These are phyloP conservation scores for Sclerotinia subarctica DNA, from an alignment of 2,329 filamentous ascomycete genomes.

Conservation along the genomic window DNA sequence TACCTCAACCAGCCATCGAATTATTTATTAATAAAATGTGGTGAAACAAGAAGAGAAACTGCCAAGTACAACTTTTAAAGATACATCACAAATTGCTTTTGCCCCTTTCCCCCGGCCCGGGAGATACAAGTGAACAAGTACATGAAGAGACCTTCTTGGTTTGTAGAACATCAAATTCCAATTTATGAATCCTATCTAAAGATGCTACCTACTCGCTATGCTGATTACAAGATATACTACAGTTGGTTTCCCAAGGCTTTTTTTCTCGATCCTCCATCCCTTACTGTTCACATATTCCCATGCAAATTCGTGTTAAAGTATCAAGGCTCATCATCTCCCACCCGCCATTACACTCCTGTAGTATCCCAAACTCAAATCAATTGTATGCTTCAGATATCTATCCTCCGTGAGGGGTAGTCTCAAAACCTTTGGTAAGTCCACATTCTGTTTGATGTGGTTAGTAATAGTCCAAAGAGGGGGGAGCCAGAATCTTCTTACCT, in stretches of 20 bases:
- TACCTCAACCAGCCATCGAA: conserved; percentile 5
- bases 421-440: conserved; percentile 49
- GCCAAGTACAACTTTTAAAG: neutral
- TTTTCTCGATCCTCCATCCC: conserved; percentile 29
- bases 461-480: neutral
- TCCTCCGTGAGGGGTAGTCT: conserved; percentile 69
- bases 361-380: conserved; percentile 65
- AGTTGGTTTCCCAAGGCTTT: conserved; percentile 24
- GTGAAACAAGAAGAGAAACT: neutral
- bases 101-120: neutral
- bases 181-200: conserved; percentile 20
- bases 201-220: conserved; percentile 26
- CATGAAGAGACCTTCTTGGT: neutral
- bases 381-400: conserved; percentile 65
- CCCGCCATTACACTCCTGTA: conserved; percentile 45
- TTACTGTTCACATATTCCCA: conserved; percentile 19
- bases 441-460: conserved; percentile 38
- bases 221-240: conserved; percentile 28
- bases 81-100: neutral
- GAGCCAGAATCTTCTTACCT: conserved; percentile 45
- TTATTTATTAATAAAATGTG: neutral
- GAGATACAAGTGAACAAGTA: neutral
- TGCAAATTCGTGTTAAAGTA: conserved; percentile 5
- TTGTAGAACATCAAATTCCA: conserved; percentile 20
- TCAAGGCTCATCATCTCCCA: conserved; percentile 25